phyloP scores from a whole-genome alignment of 768 basidiomycete genomes.

The Peribolospora baueri region DNA sequence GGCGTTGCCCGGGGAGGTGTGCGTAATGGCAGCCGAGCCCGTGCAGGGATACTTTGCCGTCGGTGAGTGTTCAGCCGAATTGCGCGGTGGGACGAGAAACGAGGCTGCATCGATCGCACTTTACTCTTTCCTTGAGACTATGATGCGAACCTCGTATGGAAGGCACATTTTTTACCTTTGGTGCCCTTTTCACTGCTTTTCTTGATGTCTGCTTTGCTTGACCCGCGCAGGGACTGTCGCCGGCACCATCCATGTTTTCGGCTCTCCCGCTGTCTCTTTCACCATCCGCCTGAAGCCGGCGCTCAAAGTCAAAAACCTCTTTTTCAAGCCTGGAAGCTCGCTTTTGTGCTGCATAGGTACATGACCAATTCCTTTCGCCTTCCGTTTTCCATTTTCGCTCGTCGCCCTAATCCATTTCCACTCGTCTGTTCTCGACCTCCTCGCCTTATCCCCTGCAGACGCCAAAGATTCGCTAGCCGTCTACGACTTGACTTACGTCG shows the following conservation, averaged over 20 bases:
- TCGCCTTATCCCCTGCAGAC: conserved; percentile 4
- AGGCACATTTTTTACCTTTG: no score
- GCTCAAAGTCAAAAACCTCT: conserved; percentile 31
- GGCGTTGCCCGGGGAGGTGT: conserved; percentile 15
- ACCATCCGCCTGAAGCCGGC: conserved; percentile 28
- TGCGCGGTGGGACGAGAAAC: background rate
- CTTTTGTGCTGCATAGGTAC: conserved; percentile 41
- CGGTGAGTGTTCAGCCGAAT: conserved; percentile 3
- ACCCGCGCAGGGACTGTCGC: conserved; percentile 35
- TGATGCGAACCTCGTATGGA: no score
- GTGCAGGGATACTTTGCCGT: conserved; percentile 20
- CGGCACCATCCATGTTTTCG: conserved; percentile 43
- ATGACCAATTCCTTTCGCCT: conserved; percentile 3
- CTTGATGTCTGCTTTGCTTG: background rate
- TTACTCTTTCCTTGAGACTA: no score
- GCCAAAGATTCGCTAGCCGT: conserved; percentile 16
- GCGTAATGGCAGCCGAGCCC: conserved; percentile 21
- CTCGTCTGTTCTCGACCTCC: background rate
- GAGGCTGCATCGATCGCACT: background rate
- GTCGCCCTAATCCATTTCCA: conserved; percentile 21
- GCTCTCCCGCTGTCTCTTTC: conserved; percentile 38
- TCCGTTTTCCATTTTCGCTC: background rate
- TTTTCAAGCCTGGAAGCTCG: conserved; percentile 33
- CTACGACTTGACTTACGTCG: conserved; percentile 3
- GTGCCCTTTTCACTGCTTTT: background rate